Base-by-base conservation (phyloP, 768 basidiomycete genomes). In the Mycena filopes region DNA sequence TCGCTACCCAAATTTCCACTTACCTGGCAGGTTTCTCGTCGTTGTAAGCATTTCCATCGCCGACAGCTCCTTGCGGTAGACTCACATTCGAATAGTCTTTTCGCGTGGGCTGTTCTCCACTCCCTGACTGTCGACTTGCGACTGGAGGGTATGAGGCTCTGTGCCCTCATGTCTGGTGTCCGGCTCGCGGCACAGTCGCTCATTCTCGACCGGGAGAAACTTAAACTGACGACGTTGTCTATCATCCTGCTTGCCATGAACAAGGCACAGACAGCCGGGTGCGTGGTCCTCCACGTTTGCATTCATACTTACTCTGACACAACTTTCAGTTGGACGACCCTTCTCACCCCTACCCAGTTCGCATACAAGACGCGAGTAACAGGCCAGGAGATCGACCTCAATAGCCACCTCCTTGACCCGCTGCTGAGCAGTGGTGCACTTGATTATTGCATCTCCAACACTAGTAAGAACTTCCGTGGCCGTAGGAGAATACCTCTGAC, bases 101-200 rank as follows among this genome's bases (percentile, higher is more conserved):
- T 54, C 36, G 36, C 51, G 13, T 54, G 51, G 51, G 51, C 26
- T 54, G 29, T 54, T 2, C 51, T n/a, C 5, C 51, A 54, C 36
- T 26, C 51, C 21, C 36, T 54, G 4, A 54, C 18, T 1, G 33
- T 54, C 31, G 18, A 12, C 40, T 21, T 54, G 29, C 11, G 26
- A 20, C 20, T 16, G 20, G 51, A 54, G 12, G 51, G 51, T n/a
- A 54, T 54, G 51, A 38, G 33, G n/a, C 36, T 54, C 4, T 11
- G 4, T 5, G 36, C 25, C 5, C 40, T 54, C 33, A 21, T 54
- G 6, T 6, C 4, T 2, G 4, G 38, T 36, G 20, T 54, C 12
- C 25, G 26, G 12, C 23, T 55, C 29, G 40, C 53, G 38, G 5
- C 51, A 7, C 4, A 20, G 16, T 23, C 53, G 23, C 2, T 12